phyloP scores from a whole-genome alignment of 106 monocot species.

The Phalaenopsis aphrodite region DNA sequence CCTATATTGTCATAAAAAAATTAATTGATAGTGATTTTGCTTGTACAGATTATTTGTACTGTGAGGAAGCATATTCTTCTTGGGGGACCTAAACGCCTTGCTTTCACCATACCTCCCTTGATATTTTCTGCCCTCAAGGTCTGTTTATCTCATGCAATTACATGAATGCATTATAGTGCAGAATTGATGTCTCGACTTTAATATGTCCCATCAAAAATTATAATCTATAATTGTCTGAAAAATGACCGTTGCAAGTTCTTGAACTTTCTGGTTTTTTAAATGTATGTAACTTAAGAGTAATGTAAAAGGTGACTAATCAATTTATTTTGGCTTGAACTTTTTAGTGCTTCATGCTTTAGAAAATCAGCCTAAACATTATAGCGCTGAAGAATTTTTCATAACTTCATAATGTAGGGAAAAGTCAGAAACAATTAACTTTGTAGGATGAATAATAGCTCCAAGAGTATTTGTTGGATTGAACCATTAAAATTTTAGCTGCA shows the following conservation, averaged over 20 bases:
- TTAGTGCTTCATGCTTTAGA: not conserved
- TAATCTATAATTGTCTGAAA: not conserved
- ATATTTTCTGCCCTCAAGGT: slow-evolving; percentile 89
- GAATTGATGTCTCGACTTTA: not conserved
- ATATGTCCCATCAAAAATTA: not conserved
- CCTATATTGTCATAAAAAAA: not conserved
- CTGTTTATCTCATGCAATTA: slow-evolving; percentile 9
- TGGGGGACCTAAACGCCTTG: slow-evolving; percentile 71
- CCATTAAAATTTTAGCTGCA: not conserved
- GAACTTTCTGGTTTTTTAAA: not conserved
- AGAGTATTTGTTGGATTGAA: not conserved
- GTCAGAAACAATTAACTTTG: not conserved
- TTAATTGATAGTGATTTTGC: slow-evolving; percentile 3
- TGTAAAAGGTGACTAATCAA: not conserved
- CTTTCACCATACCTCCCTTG: slow-evolving; percentile 77
- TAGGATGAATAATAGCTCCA: not conserved
- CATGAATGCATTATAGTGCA: not conserved
- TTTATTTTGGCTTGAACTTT: not conserved
- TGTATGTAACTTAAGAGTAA: not conserved
- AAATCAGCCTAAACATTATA: not conserved
- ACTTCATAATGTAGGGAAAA: not conserved
- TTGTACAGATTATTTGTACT: slow-evolving; percentile 68
- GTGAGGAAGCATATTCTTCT: slow-evolving; percentile 82
- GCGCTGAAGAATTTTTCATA: not conserved
- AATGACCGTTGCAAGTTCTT: not conserved